These are phyloP conservation scores for Penicillium janthinellum DNA, from an alignment of 2,329 filamentous ascomycete genomes.

Conservation along the genomic window DNA sequence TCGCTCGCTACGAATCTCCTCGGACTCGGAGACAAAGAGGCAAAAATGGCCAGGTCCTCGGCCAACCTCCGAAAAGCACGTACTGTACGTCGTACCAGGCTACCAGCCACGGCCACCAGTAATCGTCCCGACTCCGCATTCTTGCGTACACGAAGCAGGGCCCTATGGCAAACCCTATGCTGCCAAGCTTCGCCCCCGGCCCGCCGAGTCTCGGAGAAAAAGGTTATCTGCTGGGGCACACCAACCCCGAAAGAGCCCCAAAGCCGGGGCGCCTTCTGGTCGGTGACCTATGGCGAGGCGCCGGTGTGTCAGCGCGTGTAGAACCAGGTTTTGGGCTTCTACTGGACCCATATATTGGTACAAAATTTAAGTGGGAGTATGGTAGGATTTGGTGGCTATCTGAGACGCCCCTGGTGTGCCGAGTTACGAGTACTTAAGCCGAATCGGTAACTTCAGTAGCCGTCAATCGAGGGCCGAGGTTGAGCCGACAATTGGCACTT, in stretches of 20 bases:
- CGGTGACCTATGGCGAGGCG: not conserved
- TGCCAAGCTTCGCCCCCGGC: slow-evolving; percentile 18
- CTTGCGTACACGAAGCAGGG: not conserved
- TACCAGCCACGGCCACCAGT: not conserved
- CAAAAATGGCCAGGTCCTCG: slow-evolving; percentile 6
- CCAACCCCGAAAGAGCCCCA: slow-evolving; percentile 9
- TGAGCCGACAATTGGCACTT: slow-evolving; percentile 4
- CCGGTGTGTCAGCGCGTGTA: not conserved
- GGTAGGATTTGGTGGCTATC: not conserved
- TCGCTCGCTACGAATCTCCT: not conserved
- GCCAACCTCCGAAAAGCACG: slow-evolving; percentile 15
- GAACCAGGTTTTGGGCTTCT: not conserved
- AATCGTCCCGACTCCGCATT: not conserved
- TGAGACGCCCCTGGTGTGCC: not conserved
- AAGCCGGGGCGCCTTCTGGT: not conserved
- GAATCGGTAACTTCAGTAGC: slow-evolving; percentile 7
- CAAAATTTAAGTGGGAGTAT: not conserved
- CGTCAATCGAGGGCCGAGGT: slow-evolving; percentile 2
- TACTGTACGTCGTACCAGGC: too few species aligned
- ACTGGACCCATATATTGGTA: not conserved
- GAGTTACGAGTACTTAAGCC: not conserved
- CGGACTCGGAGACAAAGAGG: not conserved
- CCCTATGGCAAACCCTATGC: slow-evolving; percentile 9
- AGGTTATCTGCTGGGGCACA: slow-evolving; percentile 7
- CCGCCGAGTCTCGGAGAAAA: slow-evolving; percentile 17